phyloP scores from a whole-genome alignment of 179 eudicot species.

The Carnegiea gigantea region DNA sequence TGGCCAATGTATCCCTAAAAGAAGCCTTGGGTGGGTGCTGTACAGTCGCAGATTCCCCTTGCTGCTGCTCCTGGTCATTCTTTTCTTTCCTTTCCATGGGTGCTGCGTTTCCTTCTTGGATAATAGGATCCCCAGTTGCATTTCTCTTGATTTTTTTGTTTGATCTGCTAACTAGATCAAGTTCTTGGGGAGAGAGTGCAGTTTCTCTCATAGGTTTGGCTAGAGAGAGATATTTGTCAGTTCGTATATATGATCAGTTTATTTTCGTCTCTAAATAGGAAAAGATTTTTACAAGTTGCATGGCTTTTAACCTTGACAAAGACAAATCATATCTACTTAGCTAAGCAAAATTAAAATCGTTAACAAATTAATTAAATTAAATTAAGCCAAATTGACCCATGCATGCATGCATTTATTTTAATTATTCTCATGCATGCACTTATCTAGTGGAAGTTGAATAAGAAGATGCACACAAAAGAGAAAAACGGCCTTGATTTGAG shows the following conservation, averaged over 20 bases:
- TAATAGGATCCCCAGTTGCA: no score
- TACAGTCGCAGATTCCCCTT: no score
- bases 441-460: constrained; percentile 24
- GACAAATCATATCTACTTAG: constrained; percentile 11
- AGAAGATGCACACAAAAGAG: neutral
- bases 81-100: no score
- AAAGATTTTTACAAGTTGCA: constrained; percentile 7
- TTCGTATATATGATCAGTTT: neutral
- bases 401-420: neutral
- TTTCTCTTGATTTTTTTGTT: no score
- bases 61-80: no score
- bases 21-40: no score
- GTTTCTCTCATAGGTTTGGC: no score
- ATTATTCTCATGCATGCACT: neutral
- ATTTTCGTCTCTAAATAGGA: neutral
- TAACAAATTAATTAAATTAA: neutral
- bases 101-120: no score
- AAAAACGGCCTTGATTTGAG: constrained; percentile 22
- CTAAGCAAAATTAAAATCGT: neutral
- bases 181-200: no score
- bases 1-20: no score
- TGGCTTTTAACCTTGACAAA: constrained; percentile 10
- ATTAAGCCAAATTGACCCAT: constrained; percentile 10
- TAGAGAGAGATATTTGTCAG: no score
- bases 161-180: no score